Percentiles rank a stretch among this genome's conserved stretches.
These are phyloP conservation scores for Tetrahymena elliotti DNA, from an alignment of 73 alveolate species.

Conservation along the genomic window DNA sequence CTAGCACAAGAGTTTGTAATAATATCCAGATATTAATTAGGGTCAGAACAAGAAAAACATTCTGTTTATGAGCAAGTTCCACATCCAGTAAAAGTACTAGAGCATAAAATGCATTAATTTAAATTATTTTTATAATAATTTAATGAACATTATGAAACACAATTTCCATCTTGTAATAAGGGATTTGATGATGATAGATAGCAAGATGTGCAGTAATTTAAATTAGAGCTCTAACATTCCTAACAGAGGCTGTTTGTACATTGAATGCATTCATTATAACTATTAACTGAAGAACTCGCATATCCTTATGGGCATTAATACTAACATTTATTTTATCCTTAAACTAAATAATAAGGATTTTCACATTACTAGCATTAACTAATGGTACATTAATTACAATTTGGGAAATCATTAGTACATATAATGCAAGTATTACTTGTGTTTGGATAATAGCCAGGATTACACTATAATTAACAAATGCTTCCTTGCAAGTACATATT, in stretches of 20 bases:
- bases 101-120: not conserved
- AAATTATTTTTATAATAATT: not conserved
- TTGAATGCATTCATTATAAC: not conserved
- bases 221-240: not conserved
- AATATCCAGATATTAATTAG: not conserved
- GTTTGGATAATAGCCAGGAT: not conserved
- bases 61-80: not conserved
- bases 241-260: not conserved
- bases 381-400: not conserved
- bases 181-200: not conserved
- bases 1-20: not conserved
- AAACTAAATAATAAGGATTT: not conserved
- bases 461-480: not conserved
- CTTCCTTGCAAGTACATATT: not conserved
- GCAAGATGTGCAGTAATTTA: not conserved
- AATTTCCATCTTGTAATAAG: not conserved
- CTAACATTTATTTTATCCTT: not conserved
- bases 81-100: not conserved
- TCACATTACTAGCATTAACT: not conserved
- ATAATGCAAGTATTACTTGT: not conserved
- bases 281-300: not conserved
- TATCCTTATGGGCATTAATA: not conserved
- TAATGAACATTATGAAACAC: not conserved
- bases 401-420: not conserved
- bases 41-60: not conserved